Evolutionary conservation across 2,329 filamentous ascomycete species (phyloP), one percentile per base, ranked within the genome.

Genomic region (Epichloe glyceriae): DNA sequence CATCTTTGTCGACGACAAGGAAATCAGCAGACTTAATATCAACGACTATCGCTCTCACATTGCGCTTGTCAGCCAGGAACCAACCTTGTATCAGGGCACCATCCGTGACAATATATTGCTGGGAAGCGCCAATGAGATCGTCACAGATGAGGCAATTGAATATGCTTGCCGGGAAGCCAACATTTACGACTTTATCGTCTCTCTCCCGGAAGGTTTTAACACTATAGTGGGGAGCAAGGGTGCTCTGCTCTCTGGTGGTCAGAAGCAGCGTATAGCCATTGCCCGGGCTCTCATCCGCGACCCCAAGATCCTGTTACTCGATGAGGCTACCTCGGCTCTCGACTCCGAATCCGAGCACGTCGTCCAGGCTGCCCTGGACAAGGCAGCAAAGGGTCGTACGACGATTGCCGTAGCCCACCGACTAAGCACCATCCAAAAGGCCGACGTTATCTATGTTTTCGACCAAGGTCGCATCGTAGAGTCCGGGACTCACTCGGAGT

Each of bases 361-460:
- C 1, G 87, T 93, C 35, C 86, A 93, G 67, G 83, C 79, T 0
- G 87, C 87, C 0, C 74, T 93, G 15, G 86, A 96, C 65, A 81
- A 82, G 55, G 89, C 89, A 2, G 84, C 88, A 19, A 85, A 86
- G 72, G 88, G 83, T 43, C 79, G 89, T 48, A 95, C 89, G 6
- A 97, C 91, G 0, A 93, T 98, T 55, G 90, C 91, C 1, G 91
- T 98, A 1, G 93, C 93, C 3, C 91, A 98, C 68, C 77, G 93
- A 22, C 72, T 98, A 5, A 88, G 83, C 61, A 96, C 93, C 0
- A 96, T 97, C 54, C 89, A 95, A 64, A 90, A 93, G 64, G 91
- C 91, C 0, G 91, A 97, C 63, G 72, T 91, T 46, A 97, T 97
- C 59, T 96, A 94, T 57, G 91, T 97, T n/a, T 93, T 97, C 64